A percentile compares a stretch with the other conserved stretches of the same genome.
Conservation (phyloP, 768 basidiomycete species). For the Hygrophoropsis aurantiaca region DNA sequence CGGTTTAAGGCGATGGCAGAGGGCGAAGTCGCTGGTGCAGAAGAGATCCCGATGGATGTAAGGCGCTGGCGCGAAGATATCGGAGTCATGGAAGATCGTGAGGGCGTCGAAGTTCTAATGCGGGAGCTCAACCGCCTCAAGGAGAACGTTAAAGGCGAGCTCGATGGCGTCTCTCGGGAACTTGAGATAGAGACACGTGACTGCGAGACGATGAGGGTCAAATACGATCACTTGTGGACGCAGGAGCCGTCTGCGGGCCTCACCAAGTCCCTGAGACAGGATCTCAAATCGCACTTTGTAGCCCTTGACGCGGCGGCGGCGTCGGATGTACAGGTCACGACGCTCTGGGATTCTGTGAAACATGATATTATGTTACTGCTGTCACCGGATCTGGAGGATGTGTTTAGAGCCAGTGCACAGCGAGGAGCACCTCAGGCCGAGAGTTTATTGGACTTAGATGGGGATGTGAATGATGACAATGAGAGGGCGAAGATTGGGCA, state of each 20-base stretch:
- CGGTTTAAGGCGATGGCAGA: conserved; percentile 73
- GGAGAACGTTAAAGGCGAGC: conserved; percentile 51
- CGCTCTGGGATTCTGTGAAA: conserved; percentile 70
- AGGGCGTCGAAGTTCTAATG: conserved; percentile 66
- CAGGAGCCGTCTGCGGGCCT: conserved; percentile 79
- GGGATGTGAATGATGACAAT: conserved; percentile 59
- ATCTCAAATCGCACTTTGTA: conserved; percentile 72
- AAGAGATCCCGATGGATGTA: conserved; percentile 71
- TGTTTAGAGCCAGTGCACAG: conserved; percentile 56
- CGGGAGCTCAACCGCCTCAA: conserved; percentile 59
- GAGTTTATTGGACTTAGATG: conserved; percentile 74
- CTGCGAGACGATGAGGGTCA: conserved; percentile 86
- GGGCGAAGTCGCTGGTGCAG: conserved; percentile 58
- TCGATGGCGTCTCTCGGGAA: conserved; percentile 62
- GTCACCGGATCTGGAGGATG: conserved; percentile 57
- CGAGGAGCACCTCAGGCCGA: conserved; percentile 36
- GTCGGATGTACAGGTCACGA: conserved; percentile 75
- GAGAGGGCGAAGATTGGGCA: conserved; percentile 68
- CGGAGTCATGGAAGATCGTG: conserved; percentile 61
- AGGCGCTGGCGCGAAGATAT: conserved; percentile 77
- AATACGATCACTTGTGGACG: conserved; percentile 84
- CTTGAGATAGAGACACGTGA: conserved; percentile 83
- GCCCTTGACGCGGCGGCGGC: conserved; percentile 74
- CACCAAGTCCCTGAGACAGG: conserved; percentile 70
- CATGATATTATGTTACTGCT: conserved; percentile 64